These are phyloP conservation scores for Pythium dissotocum DNA, from an alignment of 352 stramenopile species.

Conservation along the genomic window DNA sequence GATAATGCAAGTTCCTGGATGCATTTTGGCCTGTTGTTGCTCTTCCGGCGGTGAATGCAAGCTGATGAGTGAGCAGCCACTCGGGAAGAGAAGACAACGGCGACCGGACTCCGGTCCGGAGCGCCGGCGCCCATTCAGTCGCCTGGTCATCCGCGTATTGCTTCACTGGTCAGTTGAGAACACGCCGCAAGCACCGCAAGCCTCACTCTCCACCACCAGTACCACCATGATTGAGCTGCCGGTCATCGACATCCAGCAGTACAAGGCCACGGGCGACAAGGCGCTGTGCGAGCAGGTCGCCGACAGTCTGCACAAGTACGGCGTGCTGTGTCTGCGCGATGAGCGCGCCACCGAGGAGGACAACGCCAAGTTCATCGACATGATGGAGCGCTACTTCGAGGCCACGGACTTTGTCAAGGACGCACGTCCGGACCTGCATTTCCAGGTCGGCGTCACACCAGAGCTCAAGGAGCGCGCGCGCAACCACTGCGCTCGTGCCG, in stretches of 20 bases:
- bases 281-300: slow-evolving; percentile 74
- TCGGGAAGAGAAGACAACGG: slow-evolving; percentile 20
- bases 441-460: slow-evolving; percentile 90
- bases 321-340: slow-evolving; percentile 82
- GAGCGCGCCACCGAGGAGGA: slow-evolving; percentile 70
- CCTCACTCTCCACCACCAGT: not conserved
- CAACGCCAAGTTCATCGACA: slow-evolving; percentile 88
- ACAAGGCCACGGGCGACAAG: slow-evolving; percentile 68
- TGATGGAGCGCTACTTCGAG: slow-evolving; percentile 94
- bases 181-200: slow-evolving; percentile 2
- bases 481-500: slow-evolving; percentile 78
- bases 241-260: slow-evolving; percentile 81
- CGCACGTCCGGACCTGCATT: slow-evolving; percentile 86
- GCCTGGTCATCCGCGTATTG: not conserved
- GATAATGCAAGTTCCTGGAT: slow-evolving; percentile 20
- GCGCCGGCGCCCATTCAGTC: not conserved
- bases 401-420: slow-evolving; percentile 86
- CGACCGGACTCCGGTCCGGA: not conserved
- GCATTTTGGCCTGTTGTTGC: slow-evolving; percentile 1
- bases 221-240: slow-evolving; percentile 71
- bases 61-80: slow-evolving; percentile 22
- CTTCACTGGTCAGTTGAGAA: slow-evolving; percentile 10
- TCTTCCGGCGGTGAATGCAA: slow-evolving; percentile 19
- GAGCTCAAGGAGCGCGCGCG: slow-evolving; percentile 83
- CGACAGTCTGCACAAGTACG: slow-evolving; percentile 85